Conservation (phyloP, 208 protist genomes). For the Leishmania aethiopica region DNA sequence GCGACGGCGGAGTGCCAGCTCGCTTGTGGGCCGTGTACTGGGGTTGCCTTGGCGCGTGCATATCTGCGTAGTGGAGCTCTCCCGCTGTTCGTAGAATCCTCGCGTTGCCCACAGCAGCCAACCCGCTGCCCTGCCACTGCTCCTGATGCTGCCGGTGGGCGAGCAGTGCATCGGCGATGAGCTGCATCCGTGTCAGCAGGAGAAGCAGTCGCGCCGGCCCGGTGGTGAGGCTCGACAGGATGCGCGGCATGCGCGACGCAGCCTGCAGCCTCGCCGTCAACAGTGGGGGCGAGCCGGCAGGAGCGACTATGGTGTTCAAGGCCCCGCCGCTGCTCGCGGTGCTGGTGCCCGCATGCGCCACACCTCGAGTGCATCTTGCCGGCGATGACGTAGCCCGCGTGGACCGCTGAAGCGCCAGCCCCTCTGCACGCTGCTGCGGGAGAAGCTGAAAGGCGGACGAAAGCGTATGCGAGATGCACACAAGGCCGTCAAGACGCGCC, state of each 20-base stretch:
- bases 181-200: conserved; percentile 39
- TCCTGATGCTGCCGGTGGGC: conserved; percentile 15
- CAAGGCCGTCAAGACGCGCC: conserved; percentile 38
- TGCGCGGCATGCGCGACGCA: conserved; percentile 20
- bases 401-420: neutral
- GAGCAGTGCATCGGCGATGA: conserved; percentile 33
- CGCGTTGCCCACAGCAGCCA: neutral
- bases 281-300: neutral
- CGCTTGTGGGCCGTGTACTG: neutral
- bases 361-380: neutral
- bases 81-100: neutral
- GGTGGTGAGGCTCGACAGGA: conserved; percentile 28
- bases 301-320: neutral
- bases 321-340: neutral
- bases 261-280: conserved; percentile 1
- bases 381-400: neutral
- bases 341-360: neutral
- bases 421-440: conserved; percentile 7
- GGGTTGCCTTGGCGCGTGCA: neutral
- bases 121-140: neutral
- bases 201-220: conserved; percentile 38
- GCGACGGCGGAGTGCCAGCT: neutral
- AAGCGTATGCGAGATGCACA: conserved; percentile 47
- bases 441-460: conserved; percentile 43
- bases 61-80: neutral